These are phyloP conservation scores for Fraxinus xanthoxyloides DNA, from an alignment of 305 asterid genomes.

Conservation along the genomic window DNA sequence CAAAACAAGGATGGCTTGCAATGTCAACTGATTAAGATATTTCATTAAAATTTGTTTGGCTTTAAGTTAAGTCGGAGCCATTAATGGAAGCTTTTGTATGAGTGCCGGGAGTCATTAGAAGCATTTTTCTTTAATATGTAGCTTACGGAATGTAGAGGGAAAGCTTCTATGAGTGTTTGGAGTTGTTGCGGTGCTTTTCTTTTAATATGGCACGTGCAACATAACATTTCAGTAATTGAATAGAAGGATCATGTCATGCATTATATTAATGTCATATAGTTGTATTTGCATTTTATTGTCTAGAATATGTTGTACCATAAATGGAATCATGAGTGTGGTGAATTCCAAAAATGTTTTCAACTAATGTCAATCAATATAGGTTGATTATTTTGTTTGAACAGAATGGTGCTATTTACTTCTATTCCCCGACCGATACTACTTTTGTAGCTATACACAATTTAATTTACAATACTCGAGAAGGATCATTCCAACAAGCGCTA, in stretches of 20 bases:
- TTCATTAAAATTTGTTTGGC: background rate
- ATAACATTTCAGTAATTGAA: background rate
- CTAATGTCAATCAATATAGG: slow-evolving; percentile 77
- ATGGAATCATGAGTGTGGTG: slow-evolving; percentile 74
- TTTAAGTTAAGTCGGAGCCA: slow-evolving; percentile 3
- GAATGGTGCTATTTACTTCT: background rate
- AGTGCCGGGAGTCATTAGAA: background rate
- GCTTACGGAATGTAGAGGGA: background rate
- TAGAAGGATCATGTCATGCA: background rate
- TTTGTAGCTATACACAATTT: slow-evolving; percentile 25
- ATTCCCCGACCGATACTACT: slow-evolving; percentile 14
- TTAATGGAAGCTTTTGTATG: slow-evolving; percentile 7
- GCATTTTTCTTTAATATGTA: background rate
- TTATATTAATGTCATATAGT: background rate
- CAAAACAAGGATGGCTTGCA: background rate
- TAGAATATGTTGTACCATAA: background rate
- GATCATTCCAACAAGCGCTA: slow-evolving; percentile 47
- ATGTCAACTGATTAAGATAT: background rate
- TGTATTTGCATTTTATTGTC: background rate
- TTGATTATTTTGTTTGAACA: slow-evolving; percentile 25
- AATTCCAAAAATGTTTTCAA: slow-evolving; percentile 88
- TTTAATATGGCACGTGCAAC: background rate
- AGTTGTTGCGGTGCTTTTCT: background rate
- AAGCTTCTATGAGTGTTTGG: background rate
- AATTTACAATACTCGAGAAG: slow-evolving; percentile 87